Evolutionary conservation across 2,329 filamentous ascomycete species (phyloP).

Genomic region (Fusarium avenaceum): DNA sequence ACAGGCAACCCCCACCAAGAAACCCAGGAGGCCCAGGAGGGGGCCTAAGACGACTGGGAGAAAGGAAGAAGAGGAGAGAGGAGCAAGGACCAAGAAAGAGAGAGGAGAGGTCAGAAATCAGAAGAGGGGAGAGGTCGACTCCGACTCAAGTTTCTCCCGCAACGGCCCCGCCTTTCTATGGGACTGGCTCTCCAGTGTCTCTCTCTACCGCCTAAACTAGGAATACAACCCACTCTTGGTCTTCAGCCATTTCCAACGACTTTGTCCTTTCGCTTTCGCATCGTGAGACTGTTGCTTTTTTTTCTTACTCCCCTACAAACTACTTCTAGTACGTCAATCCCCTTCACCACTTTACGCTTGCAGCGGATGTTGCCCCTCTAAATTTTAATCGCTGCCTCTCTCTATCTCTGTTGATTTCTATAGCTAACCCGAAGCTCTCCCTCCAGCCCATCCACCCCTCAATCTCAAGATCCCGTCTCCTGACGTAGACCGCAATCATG

Average conservation of each 20-base stretch:
- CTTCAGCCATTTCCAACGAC: slow-evolving; percentile 38
- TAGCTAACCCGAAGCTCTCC: slow-evolving; percentile 50
- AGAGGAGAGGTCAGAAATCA: slow-evolving; percentile 15
- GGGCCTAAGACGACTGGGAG: too few relatives aligned
- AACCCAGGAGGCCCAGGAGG: slow-evolving; percentile 3
- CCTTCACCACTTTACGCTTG: background rate
- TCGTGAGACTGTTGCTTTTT: slow-evolving; percentile 41
- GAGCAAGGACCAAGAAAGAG: slow-evolving; percentile 21
- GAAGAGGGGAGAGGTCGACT: slow-evolving; percentile 42
- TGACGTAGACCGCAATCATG: slow-evolving; percentile 57
- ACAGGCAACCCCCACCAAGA: slow-evolving; percentile 52
- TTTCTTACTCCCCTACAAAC: slow-evolving; percentile 20
- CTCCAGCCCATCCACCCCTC: slow-evolving; percentile 46
- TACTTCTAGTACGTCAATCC: slow-evolving; percentile 36
- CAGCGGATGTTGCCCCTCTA: slow-evolving; percentile 1
- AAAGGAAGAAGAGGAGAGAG: too few relatives aligned
- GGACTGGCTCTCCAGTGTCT: slow-evolving; percentile 17
- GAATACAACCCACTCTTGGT: slow-evolving; percentile 36
- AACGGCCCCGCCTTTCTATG: slow-evolving; percentile 49
- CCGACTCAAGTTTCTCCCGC: slow-evolving; percentile 50
- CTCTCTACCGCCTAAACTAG: slow-evolving; percentile 44
- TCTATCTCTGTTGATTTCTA: slow-evolving; percentile 12
- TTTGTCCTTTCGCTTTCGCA: slow-evolving; percentile 44
- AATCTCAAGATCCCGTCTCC: slow-evolving; percentile 48
- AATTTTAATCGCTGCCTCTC: background rate